phyloP scores from a whole-genome alignment of 1,139 yeast species.

The Geotrichum cucujoidarum region DNA sequence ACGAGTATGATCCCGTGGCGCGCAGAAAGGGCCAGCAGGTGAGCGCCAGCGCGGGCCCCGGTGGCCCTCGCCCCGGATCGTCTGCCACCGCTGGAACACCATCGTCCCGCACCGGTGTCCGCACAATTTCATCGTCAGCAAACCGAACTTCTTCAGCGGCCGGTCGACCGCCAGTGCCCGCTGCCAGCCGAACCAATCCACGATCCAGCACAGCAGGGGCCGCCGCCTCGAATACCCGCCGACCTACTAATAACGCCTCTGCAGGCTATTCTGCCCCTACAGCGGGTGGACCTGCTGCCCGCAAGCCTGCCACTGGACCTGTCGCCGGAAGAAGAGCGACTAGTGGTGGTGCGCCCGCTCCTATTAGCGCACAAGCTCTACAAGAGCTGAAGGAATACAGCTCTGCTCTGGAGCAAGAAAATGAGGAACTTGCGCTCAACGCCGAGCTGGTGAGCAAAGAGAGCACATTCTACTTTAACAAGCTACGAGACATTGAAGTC shows the following conservation, averaged over 20 bases:
- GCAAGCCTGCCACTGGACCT: slow-evolving; percentile 11
- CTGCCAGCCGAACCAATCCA: slow-evolving; percentile 7
- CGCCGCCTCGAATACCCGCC: slow-evolving; percentile 10
- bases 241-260: slow-evolving; percentile 1
- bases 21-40: slow-evolving; percentile 43
- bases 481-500: slow-evolving; percentile 82
- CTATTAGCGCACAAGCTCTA: slow-evolving; percentile 19
- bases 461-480: slow-evolving; percentile 84
- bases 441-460: slow-evolving; percentile 47
- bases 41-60: background rate
- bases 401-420: slow-evolving; percentile 41
- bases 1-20: slow-evolving; percentile 60
- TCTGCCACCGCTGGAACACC: slow-evolving; percentile 3
- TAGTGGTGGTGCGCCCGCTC: slow-evolving; percentile 10
- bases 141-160: slow-evolving; percentile 10
- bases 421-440: slow-evolving; percentile 48
- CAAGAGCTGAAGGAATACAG: slow-evolving; percentile 25
- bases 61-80: slow-evolving; percentile 4
- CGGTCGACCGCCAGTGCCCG: slow-evolving; percentile 20
- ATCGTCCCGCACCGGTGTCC: slow-evolving; percentile 5
- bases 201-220: background rate
- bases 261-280: slow-evolving; percentile 21
- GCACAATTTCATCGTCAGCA: slow-evolving; percentile 11
- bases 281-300: slow-evolving; percentile 20
- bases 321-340: slow-evolving; percentile 22